Evolutionary conservation across 2,329 filamentous ascomycete species (phyloP).

Genomic region (Penicillium olsonii): DNA sequence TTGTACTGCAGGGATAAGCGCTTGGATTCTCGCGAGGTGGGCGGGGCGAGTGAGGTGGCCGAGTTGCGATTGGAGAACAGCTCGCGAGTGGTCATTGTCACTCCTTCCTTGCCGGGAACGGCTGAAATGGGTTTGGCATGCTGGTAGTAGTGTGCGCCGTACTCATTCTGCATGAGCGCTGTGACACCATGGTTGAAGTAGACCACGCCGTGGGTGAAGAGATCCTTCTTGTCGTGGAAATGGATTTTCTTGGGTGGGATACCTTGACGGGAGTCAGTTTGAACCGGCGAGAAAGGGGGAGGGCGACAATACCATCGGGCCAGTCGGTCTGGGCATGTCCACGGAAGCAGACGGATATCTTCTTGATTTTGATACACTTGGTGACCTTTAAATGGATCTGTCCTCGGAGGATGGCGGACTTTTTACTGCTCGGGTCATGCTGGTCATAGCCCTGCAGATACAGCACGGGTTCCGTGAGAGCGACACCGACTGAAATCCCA

Average conservation of each 20-base stretch:
- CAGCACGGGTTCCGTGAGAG: conserved; percentile 50
- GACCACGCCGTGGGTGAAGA: conserved; percentile 85
- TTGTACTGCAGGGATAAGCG: conserved; percentile 77
- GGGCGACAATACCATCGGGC: conserved; percentile 69
- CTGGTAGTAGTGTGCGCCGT: conserved; percentile 64
- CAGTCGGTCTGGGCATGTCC: conserved; percentile 89
- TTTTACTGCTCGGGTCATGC: conserved; percentile 57
- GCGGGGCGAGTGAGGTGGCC: conserved; percentile 45
- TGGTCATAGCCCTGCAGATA: conserved; percentile 53
- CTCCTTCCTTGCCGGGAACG: conserved; percentile 32
- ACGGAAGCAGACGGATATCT: conserved; percentile 80
- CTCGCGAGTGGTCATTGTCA: conserved; percentile 35
- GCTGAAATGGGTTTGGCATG: conserved; percentile 45
- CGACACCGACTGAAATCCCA: conserved; percentile 49
- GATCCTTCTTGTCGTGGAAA: conserved; percentile 77
- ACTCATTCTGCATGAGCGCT: conserved; percentile 56
- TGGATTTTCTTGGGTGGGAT: conserved; percentile 86
- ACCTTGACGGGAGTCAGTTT: conserved; percentile 46
- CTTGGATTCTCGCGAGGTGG: conserved; percentile 56
- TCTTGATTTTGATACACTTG: conserved; percentile 91
- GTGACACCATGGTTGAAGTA: conserved; percentile 73
- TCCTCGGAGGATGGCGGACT: conserved; percentile 81
- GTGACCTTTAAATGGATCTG: conserved; percentile 78
- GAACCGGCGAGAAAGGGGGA: neutral
- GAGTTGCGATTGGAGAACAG: conserved; percentile 43